Evolutionary conservation across 2,329 filamentous ascomycete species (phyloP), one percentile per base, ranked within the genome.

Genomic region (Gremmenia infestans): DNA sequence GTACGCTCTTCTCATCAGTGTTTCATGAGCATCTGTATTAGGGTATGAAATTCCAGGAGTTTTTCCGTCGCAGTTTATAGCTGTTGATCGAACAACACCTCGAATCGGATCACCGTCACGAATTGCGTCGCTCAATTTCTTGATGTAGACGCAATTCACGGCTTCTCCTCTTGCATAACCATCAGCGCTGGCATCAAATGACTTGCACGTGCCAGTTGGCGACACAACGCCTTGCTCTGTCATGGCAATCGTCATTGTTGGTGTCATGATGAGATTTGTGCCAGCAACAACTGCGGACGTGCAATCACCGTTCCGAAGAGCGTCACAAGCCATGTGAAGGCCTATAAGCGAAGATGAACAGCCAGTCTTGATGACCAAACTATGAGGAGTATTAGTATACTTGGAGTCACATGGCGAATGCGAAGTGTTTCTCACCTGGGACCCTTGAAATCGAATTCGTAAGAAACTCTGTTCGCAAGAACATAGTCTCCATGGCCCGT

Each of bases 101-200:
- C 79, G 75, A 56, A 83, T 80, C 0, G 77, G 77, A 64, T 87
- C 82, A 22, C 80, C 79, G 60, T 82, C 79, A 8, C 72, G 71
- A 5, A 87, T 62, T 0, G 84, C 85, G 64, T 83, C 78, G 6
- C 73, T 70, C 0, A 87, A 69, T 1, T 75, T 75, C 68, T 87
- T 87, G 46, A 88, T 64, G 5, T 85, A 64, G 1, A 87, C 68
- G 11, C 81, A 75, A 0, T 76, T 81, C 19, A 81, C 73, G 0
- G 82, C 85, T 63, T 88, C 85, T 1, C 82, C 84, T 37, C 83
- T 74, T 0, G 78, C 82, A 61, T 87, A 88, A 0, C 85, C 85
- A 57, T 83, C 79, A 19, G 82, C 85, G 1, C 66, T 61, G 6
- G 68, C 59, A 58, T 86, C 82, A 60, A 83, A 85, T 2, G 77